Base-by-base conservation (phyloP, 1,139 yeast species). In the Sugiyamaella novakii region DNA sequence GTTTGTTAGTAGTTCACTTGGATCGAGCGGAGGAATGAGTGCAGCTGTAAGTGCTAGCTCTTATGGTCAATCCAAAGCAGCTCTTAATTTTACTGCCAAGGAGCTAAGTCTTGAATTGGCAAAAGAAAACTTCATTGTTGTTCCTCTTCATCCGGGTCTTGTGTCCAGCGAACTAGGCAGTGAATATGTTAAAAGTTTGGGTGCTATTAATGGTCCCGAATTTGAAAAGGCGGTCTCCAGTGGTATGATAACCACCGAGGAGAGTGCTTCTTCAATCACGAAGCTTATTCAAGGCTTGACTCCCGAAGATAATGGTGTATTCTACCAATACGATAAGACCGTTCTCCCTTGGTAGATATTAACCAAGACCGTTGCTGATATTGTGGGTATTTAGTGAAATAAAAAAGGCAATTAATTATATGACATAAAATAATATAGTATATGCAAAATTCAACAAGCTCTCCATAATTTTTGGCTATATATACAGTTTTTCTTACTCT, bases 111-210 rank as follows among this genome's bases (percentile, higher is more conserved):
- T 22, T 15, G 46, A 68, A 44, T 50, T 59, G 21, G 54, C 50
- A 10, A 48, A 36, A 0, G 63, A 67, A 21, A 60, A 57, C 2
- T 62, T 63, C 45, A 58, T 54, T 3, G 58, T 67, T 11, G 52
- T 62, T 11, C 58, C 66, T 11, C 44, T 68, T 12, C 65, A 63
- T 47, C 73, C 74, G 1, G 73, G 74, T 38, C 40, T 59, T 17
- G 71, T 68, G 8, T 8, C 48, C 1, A 65, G 69, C 28, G 71
- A 68, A 30, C 59, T 63, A 64, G 64, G 44, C 6, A 21, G 15
- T n/a, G 24, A 6, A 2, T 17, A 29, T 2, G 25, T 41, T 19
- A 10, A 15, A 44, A 22, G n/a, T n/a, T 43, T 31, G 31, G 51
- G 14, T 43, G 49, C 45, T 36, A 14, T 22, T 12, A 19, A 24